Base-by-base conservation (phyloP, 1,284 basidiomycete genomes). In the Cystobasidiaceae sp. region DNA sequence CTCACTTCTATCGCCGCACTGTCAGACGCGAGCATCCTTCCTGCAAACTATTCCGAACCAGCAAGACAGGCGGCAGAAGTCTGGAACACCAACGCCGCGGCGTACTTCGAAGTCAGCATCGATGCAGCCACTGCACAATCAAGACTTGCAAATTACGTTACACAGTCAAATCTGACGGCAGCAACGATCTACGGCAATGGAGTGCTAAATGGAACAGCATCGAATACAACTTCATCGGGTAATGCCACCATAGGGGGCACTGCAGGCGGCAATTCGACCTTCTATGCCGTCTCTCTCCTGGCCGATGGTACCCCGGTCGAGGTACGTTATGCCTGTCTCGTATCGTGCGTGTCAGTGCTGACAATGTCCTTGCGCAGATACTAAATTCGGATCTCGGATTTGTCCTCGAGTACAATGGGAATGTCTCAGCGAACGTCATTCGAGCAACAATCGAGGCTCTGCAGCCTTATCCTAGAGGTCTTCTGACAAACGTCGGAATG, bases 401-500 rank as follows among this genome's bases (percentile, higher is more conserved):
- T 70, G 75, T 74, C n/a, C 70, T 80, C 34, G 72, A 78, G 46
- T 80, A 79, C 63, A 74, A 73, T 13, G 71, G 74, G 34, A 76
- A 78, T 50, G 74, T 79, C 1, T 72, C 76, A 6, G 65, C 73
- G 7, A 59, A 28, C 3, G 70, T 78, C 41, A 67, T 81, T 41
- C 72, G 76, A 65, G 77, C 78, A 4, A 75, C 76, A 4, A 72
- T 79, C 13, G 73, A 78, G 33, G 77, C 78, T 1, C 70, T 81
- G 34, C 77, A 78, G 69, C 77, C 80, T 7, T 81, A 80, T 71
- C 79, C 80, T 0, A 39, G 48, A 75, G 78, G 79, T 2, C 70
- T 80, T 8, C 69, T 80, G n/a, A 80, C 78, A 43, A 76, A 78
- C 58, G 73, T 80, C 41, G 79, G 79, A 1, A 80, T 80, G 79